Base-by-base conservation (phyloP, 2,329 filamentous ascomycete genomes). In the Verticillium dahliae region DNA sequence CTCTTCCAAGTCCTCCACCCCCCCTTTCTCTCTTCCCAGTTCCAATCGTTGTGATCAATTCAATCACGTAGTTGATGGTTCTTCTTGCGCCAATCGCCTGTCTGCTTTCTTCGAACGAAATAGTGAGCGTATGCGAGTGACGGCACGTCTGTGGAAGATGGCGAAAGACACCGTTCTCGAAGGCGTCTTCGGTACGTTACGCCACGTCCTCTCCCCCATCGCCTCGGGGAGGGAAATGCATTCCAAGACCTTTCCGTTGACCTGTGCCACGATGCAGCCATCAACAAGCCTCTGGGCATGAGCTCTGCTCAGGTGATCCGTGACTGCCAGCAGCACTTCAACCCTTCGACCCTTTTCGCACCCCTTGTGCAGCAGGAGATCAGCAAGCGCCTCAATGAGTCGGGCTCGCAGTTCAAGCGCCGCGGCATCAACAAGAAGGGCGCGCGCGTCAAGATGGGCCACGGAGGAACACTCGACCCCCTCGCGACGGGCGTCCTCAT, bases 381-480 rank as follows among this genome's bases (percentile, higher is more conserved):
- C 61, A 75, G 75, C 1, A 80, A 78, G 57, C 84, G 85, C 62
- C 74, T 80, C 15, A 75, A 79, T 66, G 88, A 91, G 72, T 78
- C 77, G 62, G 79, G 82, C 62, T 78, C 80, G 62, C 85, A 89
- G 71, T 82, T 82, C 67, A 81, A 82, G 67, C 84, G 88, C 63
- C 83, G 86, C 63, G 78, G 78, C 65, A 77, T 76, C 56, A 80
- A 82, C 65, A 84, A 85, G 73, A 82, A 82, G 67, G 79, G 83
- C 1, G 73, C 88, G 5, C 85, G 91, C 65, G 89, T 98, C 68
- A 99, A 98, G 80, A 90, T 98, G 70, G 95, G 95, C 38, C 95
- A 99, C 77, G 95, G 95, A 63, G 95, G 95, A 54, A 99, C 95
- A 1, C 84, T 99, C 18, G 95, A 99, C 71, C 95, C 95, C 33